Percentiles rank a stretch among this genome's conserved stretches.
Conservation (phyloP, 2,329 filamentous ascomycete species). For the Trichoderma koningii region DNA sequence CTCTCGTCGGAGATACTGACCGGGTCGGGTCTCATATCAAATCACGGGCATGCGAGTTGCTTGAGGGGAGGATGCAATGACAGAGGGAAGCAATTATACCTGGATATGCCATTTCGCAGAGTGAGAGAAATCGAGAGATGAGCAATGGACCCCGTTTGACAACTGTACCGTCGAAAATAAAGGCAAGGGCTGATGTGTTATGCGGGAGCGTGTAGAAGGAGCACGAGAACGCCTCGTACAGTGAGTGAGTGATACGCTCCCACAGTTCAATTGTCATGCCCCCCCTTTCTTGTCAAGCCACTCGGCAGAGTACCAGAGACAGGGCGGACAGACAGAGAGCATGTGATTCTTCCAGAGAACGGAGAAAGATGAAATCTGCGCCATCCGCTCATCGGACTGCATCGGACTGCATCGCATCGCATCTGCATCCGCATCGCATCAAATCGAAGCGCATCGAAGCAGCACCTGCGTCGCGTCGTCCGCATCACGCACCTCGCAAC, state of each 20-base stretch:
- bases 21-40: slow-evolving; percentile 22
- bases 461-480: neutral
- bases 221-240: too few relatives aligned
- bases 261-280: too few relatives aligned
- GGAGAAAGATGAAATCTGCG: neutral
- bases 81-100: neutral
- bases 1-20: slow-evolving; percentile 20
- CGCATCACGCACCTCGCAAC: neutral
- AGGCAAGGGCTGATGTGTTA: neutral
- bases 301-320: neutral
- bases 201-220: too few relatives aligned
- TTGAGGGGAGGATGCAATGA: neutral
- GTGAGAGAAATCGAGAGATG: neutral
- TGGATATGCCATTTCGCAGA: neutral
- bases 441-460: neutral
- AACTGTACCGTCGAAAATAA: neutral
- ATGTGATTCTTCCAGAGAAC: too few relatives aligned
- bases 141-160: neutral
- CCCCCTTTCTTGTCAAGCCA: too few relatives aligned
- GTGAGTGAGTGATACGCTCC: too few relatives aligned
- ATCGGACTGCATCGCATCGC: neutral
- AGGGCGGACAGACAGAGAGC: neutral
- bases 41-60: slow-evolving; percentile 6
- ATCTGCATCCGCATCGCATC: neutral
- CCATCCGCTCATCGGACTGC: slow-evolving; percentile 1